Base-by-base conservation (phyloP, 140 eudicot genomes). In the Erigeron philadelphicus region DNA sequence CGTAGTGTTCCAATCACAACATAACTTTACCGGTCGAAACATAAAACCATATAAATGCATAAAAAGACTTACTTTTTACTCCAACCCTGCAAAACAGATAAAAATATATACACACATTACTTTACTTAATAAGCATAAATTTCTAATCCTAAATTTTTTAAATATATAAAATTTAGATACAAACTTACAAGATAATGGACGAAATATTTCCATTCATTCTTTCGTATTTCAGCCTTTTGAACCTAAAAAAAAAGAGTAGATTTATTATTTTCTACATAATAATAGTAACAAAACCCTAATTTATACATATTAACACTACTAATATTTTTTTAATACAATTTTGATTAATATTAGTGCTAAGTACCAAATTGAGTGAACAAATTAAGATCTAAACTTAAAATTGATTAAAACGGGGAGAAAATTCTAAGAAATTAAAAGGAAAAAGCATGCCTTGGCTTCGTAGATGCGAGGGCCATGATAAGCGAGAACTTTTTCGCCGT, bases 121-220 rank as follows among this genome's bases (percentile, higher is more conserved):
- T 43, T 54, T 49, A 65, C 1, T n/a, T n/a, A 25, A 31, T 31
- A 31, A 31, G 38, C 3, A 31, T 1, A 31, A 31, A 31, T 31
- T 31, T 31, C 0, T 4, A 2, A 31, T 31, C 38, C 38, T 31
- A 31, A 31, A 31, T 31, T 31, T 4, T 2, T 31, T 2, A 31
- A 31, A 31, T 2, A 31, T 31, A 31, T 1, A 31, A 2, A 31
- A 31, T 31, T 31, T 31, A 31, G 0, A 31, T 31, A 31, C 23
- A 38, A 56, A 85, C 97, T 88, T 91, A 91, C 97, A 74, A 91
- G 96, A 82, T 91, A 91, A 82, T 91, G 97, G 23, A 91, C 91
- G 17, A 88, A 88, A 79, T 86, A 91, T 82, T 82, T 86, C 97
- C 97, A 88, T 67, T 91, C 95, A n/a, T 76, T 86, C 88, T 86